These are phyloP conservation scores for Penicillium sp. DNA, from an alignment of 2,329 filamentous ascomycete species.

Conservation along the genomic window DNA sequence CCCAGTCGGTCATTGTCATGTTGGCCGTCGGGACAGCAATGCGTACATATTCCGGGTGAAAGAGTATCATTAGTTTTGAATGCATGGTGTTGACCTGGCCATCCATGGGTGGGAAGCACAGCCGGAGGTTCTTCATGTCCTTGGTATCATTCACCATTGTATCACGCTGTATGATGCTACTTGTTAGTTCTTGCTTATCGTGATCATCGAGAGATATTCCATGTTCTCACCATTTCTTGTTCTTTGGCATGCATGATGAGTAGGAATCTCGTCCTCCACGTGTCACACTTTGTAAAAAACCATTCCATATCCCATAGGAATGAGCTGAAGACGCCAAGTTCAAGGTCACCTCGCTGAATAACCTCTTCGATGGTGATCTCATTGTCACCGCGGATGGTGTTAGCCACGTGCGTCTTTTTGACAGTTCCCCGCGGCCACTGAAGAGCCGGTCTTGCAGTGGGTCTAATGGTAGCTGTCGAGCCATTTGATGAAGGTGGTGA, in stretches of 20 bases:
- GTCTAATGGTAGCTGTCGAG: neutral
- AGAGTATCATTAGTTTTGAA: slow-evolving; percentile 90
- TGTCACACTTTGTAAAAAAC: slow-evolving; percentile 71
- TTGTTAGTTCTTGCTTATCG: neutral
- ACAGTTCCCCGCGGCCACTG: slow-evolving; percentile 65
- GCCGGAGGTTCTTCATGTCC: slow-evolving; percentile 55
- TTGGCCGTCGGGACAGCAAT: slow-evolving; percentile 88
- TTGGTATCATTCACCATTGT: slow-evolving; percentile 43
- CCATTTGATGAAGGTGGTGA: neutral
- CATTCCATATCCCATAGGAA: slow-evolving; percentile 85
- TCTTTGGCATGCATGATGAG: slow-evolving; percentile 63
- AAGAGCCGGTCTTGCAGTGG: slow-evolving; percentile 24
- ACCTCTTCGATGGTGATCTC: slow-evolving; percentile 90
- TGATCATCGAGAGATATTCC: neutral
- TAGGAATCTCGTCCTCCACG: slow-evolving; percentile 61
- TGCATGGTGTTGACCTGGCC: slow-evolving; percentile 77
- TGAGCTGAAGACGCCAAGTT: slow-evolving; percentile 79
- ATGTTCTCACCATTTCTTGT: slow-evolving; percentile 24
- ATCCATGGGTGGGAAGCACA: slow-evolving; percentile 82
- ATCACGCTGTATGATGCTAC: neutral
- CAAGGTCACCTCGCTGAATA: slow-evolving; percentile 69
- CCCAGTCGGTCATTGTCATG: slow-evolving; percentile 84
- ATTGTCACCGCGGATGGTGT: slow-evolving; percentile 61
- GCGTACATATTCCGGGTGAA: slow-evolving; percentile 70
- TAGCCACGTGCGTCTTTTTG: slow-evolving; percentile 76